Conservation (phyloP, 352 stramenopile genomes). For the Phytophthora pistaciae region DNA sequence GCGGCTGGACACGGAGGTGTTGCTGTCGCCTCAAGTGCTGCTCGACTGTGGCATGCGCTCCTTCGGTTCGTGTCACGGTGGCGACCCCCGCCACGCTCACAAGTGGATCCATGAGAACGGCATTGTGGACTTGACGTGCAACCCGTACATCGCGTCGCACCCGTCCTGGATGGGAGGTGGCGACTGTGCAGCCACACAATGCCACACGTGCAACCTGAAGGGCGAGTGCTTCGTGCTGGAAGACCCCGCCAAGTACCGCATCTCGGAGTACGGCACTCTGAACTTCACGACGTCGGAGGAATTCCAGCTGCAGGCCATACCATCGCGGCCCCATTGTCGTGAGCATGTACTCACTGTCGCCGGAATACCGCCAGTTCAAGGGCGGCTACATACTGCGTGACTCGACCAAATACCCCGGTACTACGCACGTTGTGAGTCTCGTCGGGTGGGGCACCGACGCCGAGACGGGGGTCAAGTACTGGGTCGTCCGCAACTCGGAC, state of each 20-base stretch:
- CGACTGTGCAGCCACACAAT: slow-evolving; percentile 71
- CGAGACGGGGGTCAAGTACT: slow-evolving; percentile 92
- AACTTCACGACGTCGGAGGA: slow-evolving; percentile 71
- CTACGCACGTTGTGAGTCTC: slow-evolving; percentile 94
- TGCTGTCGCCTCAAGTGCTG: slow-evolving; percentile 76
- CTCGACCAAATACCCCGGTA: slow-evolving; percentile 77
- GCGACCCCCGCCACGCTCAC: slow-evolving; percentile 82
- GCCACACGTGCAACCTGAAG: slow-evolving; percentile 68
- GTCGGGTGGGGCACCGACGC: slow-evolving; percentile 94
- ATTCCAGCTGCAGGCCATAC: slow-evolving; percentile 90
- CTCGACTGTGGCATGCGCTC: slow-evolving; percentile 85
- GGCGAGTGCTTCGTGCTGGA: slow-evolving; percentile 67
- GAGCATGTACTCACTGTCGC: slow-evolving; percentile 89
- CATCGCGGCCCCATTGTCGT: slow-evolving; percentile 95
- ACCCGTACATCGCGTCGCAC: slow-evolving; percentile 84
- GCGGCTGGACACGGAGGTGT: slow-evolving; percentile 59
- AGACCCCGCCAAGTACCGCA: slow-evolving; percentile 71
- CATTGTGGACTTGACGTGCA: slow-evolving; percentile 85
- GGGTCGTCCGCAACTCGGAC: slow-evolving; percentile 96
- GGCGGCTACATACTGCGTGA: slow-evolving; percentile 93
- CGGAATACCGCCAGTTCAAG: slow-evolving; percentile 88
- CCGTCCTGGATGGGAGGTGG: slow-evolving; percentile 75
- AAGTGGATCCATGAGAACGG: slow-evolving; percentile 89
- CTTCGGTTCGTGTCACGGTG: slow-evolving; percentile 81
- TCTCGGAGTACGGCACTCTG: slow-evolving; percentile 80